Evolutionary conservation across 495 filamentous ascomycete species (phyloP).

Genomic region (Clavariopsis aquatica): DNA sequence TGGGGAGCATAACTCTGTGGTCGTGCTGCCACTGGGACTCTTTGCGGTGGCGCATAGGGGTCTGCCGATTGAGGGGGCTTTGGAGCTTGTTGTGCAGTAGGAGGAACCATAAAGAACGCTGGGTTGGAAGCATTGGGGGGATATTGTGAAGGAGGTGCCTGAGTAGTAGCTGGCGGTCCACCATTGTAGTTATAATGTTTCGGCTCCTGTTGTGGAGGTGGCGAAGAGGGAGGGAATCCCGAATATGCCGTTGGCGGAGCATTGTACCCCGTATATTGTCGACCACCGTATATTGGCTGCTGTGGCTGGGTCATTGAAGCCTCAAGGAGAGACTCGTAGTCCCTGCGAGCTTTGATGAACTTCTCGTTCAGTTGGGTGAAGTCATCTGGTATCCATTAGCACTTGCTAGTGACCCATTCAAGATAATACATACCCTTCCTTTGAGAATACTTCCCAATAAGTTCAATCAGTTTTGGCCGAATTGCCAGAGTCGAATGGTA

Average conservation of each 20-base stretch:
- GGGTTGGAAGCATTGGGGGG: slow-evolving; percentile 31
- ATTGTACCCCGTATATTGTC: slow-evolving; percentile 42
- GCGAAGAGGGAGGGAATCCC: slow-evolving; percentile 28
- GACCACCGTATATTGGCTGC: slow-evolving; percentile 41
- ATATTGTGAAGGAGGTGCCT: slow-evolving; percentile 40
- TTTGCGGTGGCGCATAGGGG: slow-evolving; percentile 28
- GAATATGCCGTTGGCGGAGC: slow-evolving; percentile 34
- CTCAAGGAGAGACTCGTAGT: slow-evolving; percentile 94
- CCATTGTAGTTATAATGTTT: slow-evolving; percentile 40
- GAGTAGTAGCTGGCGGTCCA: slow-evolving; percentile 17
- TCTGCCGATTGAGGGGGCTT: slow-evolving; percentile 24
- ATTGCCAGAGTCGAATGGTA: slow-evolving; percentile 95
- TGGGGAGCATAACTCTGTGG: slow-evolving; percentile 41
- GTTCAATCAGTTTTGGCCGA: slow-evolving; percentile 92
- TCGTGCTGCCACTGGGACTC: slow-evolving; percentile 20
- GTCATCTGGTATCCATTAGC: slow-evolving; percentile 64
- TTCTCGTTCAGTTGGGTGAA: slow-evolving; percentile 98
- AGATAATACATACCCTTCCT: slow-evolving; percentile 76
- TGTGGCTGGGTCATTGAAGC: slow-evolving; percentile 77
- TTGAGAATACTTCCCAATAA: slow-evolving; percentile 98
- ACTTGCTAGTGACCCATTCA: neutral
- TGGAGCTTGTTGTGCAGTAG: slow-evolving; percentile 35
- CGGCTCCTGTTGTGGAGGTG: slow-evolving; percentile 41
- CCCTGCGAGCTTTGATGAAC: slow-evolving; percentile 96
- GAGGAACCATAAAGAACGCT: slow-evolving; percentile 39